Evolutionary conservation across 495 filamentous ascomycete species (phyloP), one percentile per base, ranked within the genome.

Genomic region (Aspergillus bertholletiae): DNA sequence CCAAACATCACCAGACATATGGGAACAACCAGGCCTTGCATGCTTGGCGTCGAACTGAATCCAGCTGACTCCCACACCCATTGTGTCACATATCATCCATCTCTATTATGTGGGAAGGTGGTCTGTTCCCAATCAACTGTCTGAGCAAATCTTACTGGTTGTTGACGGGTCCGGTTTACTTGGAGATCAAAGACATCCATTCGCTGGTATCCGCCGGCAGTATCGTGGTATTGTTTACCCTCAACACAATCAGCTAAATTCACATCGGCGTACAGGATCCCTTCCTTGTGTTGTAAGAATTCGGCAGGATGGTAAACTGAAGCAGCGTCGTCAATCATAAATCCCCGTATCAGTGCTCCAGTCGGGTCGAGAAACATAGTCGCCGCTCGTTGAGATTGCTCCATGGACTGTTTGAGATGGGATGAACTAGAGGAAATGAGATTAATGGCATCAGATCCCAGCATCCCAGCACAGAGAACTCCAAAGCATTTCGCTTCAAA

Each of bases 401-500:
- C 40, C 18, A 71, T n/a, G n/a, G n/a, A 39, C 27, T 1, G 17
- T 28, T 18, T 28, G 63, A 47, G 17, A 62, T n/a, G n/a, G n/a
- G n/a, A n/a, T n/a, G n/a, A n/a, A 60, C 17, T 26, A 13, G 34
- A 48, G 5, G 51, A 51, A 2, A 52, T 47, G 5, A 23, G 17
- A 3, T 64, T 59, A 30, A 70, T 66, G 1, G 62, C 64, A 2
- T 54, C n/a, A 57, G 48, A 9, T 62, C 66, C 8, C 74, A 55
- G 20, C 61, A 56, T 0, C 70, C 65, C 0, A n/a, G 66, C 60
- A 55, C 71, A 70, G 7, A 74, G 37, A 2, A 76, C 64, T 0
- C 72, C 74, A 49, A 76, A 76, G 40, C 66, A 73, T 55, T 76
- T 78, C 7, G 67, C 73, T 46, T 76, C 74, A 53, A 78, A 78